A percentile compares a stretch with the other conserved stretches of the same genome.
Conservation (phyloP, 1,139 yeast species). For the Entelexis paramagnoliae region DNA sequence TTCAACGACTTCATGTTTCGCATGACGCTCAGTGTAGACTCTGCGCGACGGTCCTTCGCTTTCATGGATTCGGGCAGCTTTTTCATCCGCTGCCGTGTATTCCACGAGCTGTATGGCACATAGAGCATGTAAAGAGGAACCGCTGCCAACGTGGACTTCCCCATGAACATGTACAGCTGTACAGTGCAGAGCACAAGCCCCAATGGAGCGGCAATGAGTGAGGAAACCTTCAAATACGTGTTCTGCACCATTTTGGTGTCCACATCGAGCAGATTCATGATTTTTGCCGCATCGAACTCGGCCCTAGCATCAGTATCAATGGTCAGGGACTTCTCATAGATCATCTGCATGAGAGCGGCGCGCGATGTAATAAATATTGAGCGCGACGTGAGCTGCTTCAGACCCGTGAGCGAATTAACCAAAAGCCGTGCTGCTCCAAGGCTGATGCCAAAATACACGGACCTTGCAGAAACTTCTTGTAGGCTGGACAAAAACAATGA, state of each 20-base stretch:
- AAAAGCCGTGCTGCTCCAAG: conserved; percentile 11
- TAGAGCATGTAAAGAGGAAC: conserved; percentile 36
- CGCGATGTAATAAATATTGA: conserved; percentile 11
- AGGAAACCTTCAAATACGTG: conserved; percentile 58
- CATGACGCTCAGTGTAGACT: conserved; percentile 56
- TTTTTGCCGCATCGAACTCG: conserved; percentile 59
- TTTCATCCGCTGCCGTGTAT: conserved; percentile 41
- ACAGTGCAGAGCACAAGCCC: conserved; percentile 54
- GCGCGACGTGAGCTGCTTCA: neutral
- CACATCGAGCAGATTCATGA: conserved; percentile 77
- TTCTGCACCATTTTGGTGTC: conserved; percentile 68
- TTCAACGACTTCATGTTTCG: conserved; percentile 58
- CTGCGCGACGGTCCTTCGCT: conserved; percentile 46
- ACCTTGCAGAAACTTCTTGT: conserved; percentile 1
- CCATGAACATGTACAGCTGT: conserved; percentile 56
- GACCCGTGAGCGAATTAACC: conserved; percentile 7
- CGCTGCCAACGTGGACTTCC: conserved; percentile 61
- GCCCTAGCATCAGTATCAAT: conserved; percentile 73
- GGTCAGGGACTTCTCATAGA: conserved; percentile 60
- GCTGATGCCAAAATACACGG: conserved; percentile 6
- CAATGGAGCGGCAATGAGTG: conserved; percentile 51
- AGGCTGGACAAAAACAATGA: conserved; percentile 10
- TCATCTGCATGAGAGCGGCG: conserved; percentile 28
- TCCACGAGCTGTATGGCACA: conserved; percentile 37
- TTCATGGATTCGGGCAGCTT: conserved; percentile 55